Percentiles rank a stretch among this genome's conserved stretches.
These are phyloP conservation scores for Aspergillus cejpii DNA, from an alignment of 2,329 filamentous ascomycete genomes.

Conservation along the genomic window DNA sequence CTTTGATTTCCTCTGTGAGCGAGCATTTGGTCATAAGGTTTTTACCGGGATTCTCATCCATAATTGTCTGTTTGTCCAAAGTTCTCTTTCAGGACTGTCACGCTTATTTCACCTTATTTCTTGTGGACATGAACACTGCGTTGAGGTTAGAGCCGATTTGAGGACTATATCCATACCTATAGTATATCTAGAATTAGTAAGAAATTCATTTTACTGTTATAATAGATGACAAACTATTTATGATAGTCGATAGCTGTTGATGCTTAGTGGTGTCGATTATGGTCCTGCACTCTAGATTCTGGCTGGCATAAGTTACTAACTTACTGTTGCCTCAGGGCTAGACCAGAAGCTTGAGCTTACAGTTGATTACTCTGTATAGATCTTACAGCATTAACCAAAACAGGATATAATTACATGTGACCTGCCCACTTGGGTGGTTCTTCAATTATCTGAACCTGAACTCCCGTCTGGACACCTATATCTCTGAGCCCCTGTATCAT, in stretches of 20 bases:
- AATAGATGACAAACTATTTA: too few relatives aligned
- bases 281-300: too few relatives aligned
- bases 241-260: too few relatives aligned
- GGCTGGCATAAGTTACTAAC: too few relatives aligned
- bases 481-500: conserved; percentile 6
- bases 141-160: conserved; percentile 24
- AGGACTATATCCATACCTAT: conserved; percentile 20
- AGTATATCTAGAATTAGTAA: conserved; percentile 14
- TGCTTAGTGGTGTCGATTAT: too few relatives aligned
- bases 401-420: too few relatives aligned
- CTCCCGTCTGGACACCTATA: conserved; percentile 2
- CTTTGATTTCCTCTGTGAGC: conserved; percentile 20
- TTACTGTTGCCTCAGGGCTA: too few relatives aligned
- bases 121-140: conserved; percentile 26
- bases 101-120: conserved; percentile 5
- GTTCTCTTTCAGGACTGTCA: conserved; percentile 4
- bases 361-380: too few relatives aligned
- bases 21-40: conserved; percentile 29
- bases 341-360: too few relatives aligned
- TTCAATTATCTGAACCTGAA: conserved; percentile 2
- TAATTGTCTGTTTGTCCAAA: conserved; percentile 2
- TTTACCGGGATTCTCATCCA: conserved; percentile 7
- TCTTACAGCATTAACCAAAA: too few relatives aligned
- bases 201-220: neutral
- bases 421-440: too few relatives aligned